Percentiles rank a stretch among this genome's conserved stretches.
Conservation (phyloP, 495 filamentous ascomycete species). For the Cudoniella acicularis region DNA sequence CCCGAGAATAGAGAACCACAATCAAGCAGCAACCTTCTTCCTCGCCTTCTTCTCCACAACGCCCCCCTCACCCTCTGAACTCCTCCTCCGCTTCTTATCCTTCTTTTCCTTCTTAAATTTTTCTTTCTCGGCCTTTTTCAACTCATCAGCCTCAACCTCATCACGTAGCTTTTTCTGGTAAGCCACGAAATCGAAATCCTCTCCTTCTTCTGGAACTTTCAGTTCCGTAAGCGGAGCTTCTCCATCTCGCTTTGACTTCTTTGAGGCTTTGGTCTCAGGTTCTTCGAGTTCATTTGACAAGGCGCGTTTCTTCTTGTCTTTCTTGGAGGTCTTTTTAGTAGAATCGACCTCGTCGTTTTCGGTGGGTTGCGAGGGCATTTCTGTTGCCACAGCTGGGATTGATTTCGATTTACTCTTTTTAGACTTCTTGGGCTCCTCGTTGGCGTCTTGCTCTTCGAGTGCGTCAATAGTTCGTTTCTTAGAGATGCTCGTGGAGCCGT, state of each 20-base stretch:
- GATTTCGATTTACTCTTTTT: too few species aligned
- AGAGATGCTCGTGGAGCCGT: background rate
- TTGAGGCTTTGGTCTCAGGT: too few species aligned
- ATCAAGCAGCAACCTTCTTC: too few species aligned
- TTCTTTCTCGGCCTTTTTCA: conserved; percentile 4
- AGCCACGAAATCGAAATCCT: conserved; percentile 21
- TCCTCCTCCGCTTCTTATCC: conserved; percentile 10
- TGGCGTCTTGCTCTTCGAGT: background rate
- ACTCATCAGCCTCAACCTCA: conserved; percentile 13
- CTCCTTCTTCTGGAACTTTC: background rate
- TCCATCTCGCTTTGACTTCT: background rate
- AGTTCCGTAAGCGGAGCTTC: too few species aligned
- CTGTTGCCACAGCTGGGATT: too few species aligned
- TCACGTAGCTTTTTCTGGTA: conserved; percentile 17
- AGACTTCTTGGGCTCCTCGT: too few species aligned
- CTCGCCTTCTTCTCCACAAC: conserved; percentile 6
- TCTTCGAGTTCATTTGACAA: too few species aligned
- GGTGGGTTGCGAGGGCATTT: too few species aligned
- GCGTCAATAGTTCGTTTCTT: background rate
- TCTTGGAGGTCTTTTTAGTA: too few species aligned
- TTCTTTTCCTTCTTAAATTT: conserved; percentile 4
- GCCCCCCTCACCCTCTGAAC: conserved; percentile 1
- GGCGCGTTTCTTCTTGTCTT: too few species aligned
- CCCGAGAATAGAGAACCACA: too few species aligned
- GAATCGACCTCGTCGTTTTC: too few species aligned